Conservation (phyloP, 371 early-diverging fungal species). For the Rhizopus delemar region DNA sequence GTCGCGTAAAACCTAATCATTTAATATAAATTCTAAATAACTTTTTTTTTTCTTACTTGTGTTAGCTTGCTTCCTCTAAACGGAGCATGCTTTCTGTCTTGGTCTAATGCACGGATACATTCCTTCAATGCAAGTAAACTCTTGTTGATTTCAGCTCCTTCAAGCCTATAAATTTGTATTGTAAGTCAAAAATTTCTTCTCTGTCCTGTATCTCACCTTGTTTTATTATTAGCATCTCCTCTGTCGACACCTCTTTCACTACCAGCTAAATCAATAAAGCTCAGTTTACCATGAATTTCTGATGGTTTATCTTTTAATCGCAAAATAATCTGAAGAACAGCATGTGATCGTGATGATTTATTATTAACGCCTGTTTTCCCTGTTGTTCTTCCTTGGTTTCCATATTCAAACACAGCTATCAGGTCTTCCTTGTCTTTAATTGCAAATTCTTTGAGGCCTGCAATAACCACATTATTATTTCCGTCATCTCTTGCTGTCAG, state of each 20-base stretch:
- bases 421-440: constrained; percentile 76
- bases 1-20: constrained; percentile 83
- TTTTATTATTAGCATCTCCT: constrained; percentile 81
- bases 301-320: constrained; percentile 67
- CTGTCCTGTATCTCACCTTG: constrained; percentile 65
- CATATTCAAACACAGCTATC: constrained; percentile 90
- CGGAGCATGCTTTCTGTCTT: constrained; percentile 91
- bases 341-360: constrained; percentile 93
- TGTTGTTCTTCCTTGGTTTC: constrained; percentile 84
- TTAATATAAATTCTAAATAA: not conserved
- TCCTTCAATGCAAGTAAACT: constrained; percentile 96
- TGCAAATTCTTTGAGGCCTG: constrained; percentile 80
- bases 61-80: constrained; percentile 98
- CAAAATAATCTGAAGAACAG: constrained; percentile 89
- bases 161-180: constrained; percentile 48
- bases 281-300: constrained; percentile 71
- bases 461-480: constrained; percentile 90
- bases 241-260: constrained; percentile 97
- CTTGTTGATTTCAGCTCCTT: constrained; percentile 99
- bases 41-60: constrained; percentile 56
- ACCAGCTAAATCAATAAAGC: constrained; percentile 97
- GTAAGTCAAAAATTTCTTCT: not conserved
- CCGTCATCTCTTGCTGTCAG: constrained; percentile 95
- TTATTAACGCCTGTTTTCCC: constrained; percentile 81
- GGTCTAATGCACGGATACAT: constrained; percentile 96